Percentiles rank a stretch among this genome's conserved stretches.
These are phyloP conservation scores for Penicillium tannophilum DNA, from an alignment of 495 filamentous ascomycete species.

Conservation along the genomic window DNA sequence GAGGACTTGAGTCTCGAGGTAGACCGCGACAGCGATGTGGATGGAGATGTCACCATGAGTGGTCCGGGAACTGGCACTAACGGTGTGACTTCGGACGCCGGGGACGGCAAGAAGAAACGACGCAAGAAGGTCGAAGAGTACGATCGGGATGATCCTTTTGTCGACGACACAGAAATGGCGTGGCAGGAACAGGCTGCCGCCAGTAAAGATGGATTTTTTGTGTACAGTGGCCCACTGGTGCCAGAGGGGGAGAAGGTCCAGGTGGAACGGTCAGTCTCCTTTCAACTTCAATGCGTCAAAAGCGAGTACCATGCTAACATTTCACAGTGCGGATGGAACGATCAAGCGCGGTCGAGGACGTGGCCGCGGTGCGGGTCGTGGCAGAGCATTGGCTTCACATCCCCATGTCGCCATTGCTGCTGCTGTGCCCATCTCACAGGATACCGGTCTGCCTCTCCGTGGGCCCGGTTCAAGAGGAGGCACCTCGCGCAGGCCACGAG, in stretches of 20 bases:
- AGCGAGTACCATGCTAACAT: conserved; percentile 27
- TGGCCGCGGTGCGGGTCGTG: conserved; percentile 59
- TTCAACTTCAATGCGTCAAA: conserved; percentile 1
- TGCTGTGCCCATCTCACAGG: conserved; percentile 46
- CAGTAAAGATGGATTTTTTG: conserved; percentile 89
- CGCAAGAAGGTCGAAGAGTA: conserved; percentile 93
- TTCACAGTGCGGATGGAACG: conserved; percentile 67
- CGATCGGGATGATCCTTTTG: conserved; percentile 94
- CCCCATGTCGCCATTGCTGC: conserved; percentile 45
- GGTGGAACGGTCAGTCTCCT: conserved; percentile 63
- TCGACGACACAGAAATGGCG: conserved; percentile 92
- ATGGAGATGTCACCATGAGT: conserved; percentile 77
- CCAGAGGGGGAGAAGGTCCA: conserved; percentile 88
- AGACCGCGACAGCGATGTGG: conserved; percentile 57
- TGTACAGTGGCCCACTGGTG: conserved; percentile 82
- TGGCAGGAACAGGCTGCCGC: conserved; percentile 96
- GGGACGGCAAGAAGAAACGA: conserved; percentile 62
- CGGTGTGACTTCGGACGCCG: conserved; percentile 49
- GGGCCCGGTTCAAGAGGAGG: conserved; percentile 80
- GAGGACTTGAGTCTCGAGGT: conserved; percentile 48
- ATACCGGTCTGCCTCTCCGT: conserved; percentile 56
- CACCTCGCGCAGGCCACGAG: conserved; percentile 76
- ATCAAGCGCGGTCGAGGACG: conserved; percentile 77
- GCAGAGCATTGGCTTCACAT: conserved; percentile 40
- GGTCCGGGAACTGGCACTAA: conserved; percentile 52